phyloP scores from a whole-genome alignment of 495 filamentous ascomycete species.

The Melanomma pulvis-pyrius region DNA sequence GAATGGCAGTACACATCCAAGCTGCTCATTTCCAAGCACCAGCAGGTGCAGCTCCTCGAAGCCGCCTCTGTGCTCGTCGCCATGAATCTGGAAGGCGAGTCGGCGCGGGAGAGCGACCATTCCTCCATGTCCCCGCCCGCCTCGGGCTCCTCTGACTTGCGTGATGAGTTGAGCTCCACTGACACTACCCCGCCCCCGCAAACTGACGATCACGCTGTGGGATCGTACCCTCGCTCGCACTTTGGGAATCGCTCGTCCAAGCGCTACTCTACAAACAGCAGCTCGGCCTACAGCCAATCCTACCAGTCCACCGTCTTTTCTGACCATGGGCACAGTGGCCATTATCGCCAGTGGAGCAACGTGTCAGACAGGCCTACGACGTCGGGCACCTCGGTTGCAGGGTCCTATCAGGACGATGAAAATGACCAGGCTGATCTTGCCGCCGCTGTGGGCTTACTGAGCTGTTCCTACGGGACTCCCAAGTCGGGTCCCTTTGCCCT shows the following conservation, averaged over 20 bases:
- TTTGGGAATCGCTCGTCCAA: constrained; percentile 51
- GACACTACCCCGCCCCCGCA: constrained; percentile 73
- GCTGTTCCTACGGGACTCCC: constrained; percentile 87
- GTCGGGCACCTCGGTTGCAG: constrained; percentile 50
- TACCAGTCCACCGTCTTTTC: constrained; percentile 73
- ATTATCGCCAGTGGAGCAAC: constrained; percentile 57
- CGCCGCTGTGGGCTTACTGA: constrained; percentile 76
- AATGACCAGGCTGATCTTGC: constrained; percentile 74
- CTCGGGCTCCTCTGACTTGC: constrained; percentile 73
- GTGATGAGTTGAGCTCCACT: constrained; percentile 67
- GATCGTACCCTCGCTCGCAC: constrained; percentile 38
- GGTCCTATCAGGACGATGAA: constrained; percentile 62
- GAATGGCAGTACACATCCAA: constrained; percentile 98
- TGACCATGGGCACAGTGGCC: constrained; percentile 46
- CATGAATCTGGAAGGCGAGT: constrained; percentile 75
- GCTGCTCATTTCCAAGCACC: constrained; percentile 97
- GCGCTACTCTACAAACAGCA: constrained; percentile 65
- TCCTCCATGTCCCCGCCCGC: constrained; percentile 80
- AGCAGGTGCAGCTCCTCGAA: constrained; percentile 97
- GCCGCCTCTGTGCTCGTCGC: constrained; percentile 90
- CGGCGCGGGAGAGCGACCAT: constrained; percentile 69
- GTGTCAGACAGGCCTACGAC: constrained; percentile 46
- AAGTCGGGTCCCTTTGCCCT: constrained; percentile 70
- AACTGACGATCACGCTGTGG: constrained; percentile 47
- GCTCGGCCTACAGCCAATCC: constrained; percentile 71